phyloP scores from a whole-genome alignment of 2,329 filamentous ascomycete species.

The Aspergillus sp. region DNA sequence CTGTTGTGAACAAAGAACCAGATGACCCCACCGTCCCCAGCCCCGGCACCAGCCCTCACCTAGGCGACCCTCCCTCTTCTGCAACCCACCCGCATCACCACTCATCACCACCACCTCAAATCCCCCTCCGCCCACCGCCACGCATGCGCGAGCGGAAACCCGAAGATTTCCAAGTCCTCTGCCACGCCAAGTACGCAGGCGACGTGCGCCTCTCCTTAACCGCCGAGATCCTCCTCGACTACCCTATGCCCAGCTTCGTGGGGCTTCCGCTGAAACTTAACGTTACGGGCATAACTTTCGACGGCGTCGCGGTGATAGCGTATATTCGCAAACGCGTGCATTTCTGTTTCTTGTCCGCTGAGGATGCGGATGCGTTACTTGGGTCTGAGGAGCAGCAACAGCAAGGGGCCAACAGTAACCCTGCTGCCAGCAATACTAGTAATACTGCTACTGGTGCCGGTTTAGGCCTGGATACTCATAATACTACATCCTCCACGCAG shows the following conservation, averaged over 20 bases:
- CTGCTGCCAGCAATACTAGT: background rate
- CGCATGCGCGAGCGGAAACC: constrained; percentile 65
- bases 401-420: constrained; percentile 17
- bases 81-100: background rate
- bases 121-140: constrained; percentile 26
- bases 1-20: constrained; percentile 18
- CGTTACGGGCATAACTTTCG: constrained; percentile 90
- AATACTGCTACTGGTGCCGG: constrained; percentile 11
- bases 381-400: constrained; percentile 32
- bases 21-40: constrained; percentile 19
- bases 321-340: constrained; percentile 84
- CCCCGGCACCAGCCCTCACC: constrained; percentile 13
- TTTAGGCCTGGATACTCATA: constrained; percentile 21
- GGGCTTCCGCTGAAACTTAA: constrained; percentile 90
- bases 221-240: constrained; percentile 91
- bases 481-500: constrained; percentile 12
- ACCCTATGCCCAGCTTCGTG: constrained; percentile 97
- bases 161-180: constrained; percentile 88
- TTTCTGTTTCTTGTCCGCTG: constrained; percentile 88
- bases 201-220: constrained; percentile 83
- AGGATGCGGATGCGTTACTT: constrained; percentile 74
- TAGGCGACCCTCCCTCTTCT: background rate
- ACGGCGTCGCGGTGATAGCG: constrained; percentile 86
- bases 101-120: background rate
- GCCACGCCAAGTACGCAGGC: constrained; percentile 81